Base-by-base conservation (phyloP, 305 asterid genomes). In the Nicotiana rustica region DNA sequence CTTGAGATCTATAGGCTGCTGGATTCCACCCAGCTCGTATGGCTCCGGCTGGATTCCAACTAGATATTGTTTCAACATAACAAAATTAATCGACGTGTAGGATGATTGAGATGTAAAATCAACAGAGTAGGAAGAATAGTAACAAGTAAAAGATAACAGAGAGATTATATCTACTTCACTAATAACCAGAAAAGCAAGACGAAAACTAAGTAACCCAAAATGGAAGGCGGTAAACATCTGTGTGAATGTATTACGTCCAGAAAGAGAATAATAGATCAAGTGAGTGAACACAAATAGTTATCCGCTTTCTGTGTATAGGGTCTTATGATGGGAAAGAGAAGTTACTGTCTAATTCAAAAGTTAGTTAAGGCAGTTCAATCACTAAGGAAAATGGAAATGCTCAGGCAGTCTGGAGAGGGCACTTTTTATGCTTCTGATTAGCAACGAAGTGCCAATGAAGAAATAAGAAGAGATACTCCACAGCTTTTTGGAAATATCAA, bases 41-140 rank as follows among this genome's bases (percentile, higher is more conserved):
- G 64, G 98, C 99, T 62, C 99, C 99, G 29, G 91, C 94, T 55
- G 98, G 99, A 87, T 91, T 94, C 99, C 99, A 96, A 87, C 99
- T 96, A 95, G 82, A 89, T 88, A 49, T 56, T 57, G 57, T 44
- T 69, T 33, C 44, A 68, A 13, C 2, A 67, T 52, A 36, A 25
- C 29, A 67, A 38, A 52, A 33, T n/a, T 17, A 62, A 65, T 71
- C 70, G 4, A 75, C 31, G 29, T 29, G 47, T 75, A 75, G 44
- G 19, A 75, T 52, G 65, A 47, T 47, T 71, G 14, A 71, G 79
- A 71, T 13, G 60, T 71, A 52, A 47, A 75, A 75, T 75, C 57
- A 69, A 4, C 61, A 71, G 0, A 5, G 3, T 47, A 13, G 18
- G 60, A 57, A 70, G 36, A 19, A 73, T 73, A 13, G 8, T 6